A percentile compares a stretch with the other conserved stretches of the same genome.
phyloP scores from a whole-genome alignment of 139 green algal species.

The Spirogloea muscicola region DNA sequence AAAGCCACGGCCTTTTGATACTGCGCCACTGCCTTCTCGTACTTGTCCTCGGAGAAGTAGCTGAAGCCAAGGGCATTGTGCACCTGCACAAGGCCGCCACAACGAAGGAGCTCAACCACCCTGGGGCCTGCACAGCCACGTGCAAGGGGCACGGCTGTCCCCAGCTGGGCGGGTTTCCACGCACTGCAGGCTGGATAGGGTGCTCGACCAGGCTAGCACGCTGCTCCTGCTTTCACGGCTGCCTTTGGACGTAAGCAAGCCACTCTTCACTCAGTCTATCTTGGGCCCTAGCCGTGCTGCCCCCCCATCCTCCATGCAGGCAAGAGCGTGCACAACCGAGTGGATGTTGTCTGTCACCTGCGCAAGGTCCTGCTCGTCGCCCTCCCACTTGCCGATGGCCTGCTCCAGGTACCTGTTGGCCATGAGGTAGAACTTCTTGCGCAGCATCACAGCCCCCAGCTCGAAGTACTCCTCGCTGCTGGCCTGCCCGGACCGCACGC shows the following conservation, averaged over 20 bases:
- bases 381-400: constrained; percentile 84
- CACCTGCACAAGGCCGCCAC: constrained; percentile 64
- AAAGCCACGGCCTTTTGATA: constrained; percentile 84
- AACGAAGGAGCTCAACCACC: neutral
- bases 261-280: no score
- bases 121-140: no score
- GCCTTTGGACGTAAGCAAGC: no score
- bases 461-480: constrained; percentile 94
- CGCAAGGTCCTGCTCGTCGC: constrained; percentile 83
- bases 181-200: no score
- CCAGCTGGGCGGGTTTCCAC: no score
- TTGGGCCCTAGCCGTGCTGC: no score
- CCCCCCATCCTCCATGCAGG: no score
- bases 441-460: constrained; percentile 89
- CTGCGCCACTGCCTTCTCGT: constrained; percentile 67
- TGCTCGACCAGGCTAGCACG: no score
- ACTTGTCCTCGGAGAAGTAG: constrained; percentile 84
- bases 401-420: constrained; percentile 55
- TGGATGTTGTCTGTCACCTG: no score
- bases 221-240: no score
- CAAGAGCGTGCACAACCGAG: no score
- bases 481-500: constrained; percentile 76
- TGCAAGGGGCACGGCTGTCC: no score
- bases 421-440: constrained; percentile 95
- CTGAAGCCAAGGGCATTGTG: constrained; percentile 96